Base-by-base conservation (phyloP, 1,284 basidiomycete genomes). In the Ceratobasidium sp. region DNA sequence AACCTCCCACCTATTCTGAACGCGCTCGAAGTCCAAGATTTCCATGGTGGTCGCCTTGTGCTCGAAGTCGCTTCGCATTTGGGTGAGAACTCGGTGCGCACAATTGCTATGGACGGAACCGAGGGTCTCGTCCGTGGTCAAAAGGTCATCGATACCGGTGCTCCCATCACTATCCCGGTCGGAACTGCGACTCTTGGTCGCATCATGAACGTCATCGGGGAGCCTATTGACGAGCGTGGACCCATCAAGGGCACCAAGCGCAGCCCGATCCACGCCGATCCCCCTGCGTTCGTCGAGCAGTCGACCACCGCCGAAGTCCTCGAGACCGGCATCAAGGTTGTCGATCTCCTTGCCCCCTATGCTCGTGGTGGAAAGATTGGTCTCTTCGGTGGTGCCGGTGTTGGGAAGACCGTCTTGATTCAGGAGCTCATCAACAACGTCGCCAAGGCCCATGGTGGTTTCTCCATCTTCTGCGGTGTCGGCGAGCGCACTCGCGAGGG, bases 301-400 rank as follows among this genome's bases (percentile, higher is more conserved):
- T 98, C 96, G 53, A 98, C 96, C 72, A 93, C 93, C 64, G 95
- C 96, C 74, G 96, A 99, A 82, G 93, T 99, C 69, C 87, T 99
- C 77, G 96, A 98, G 85, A 99, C 96, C 72, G 96, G 96, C 86
- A 98, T 99, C 88, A 98, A 99, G 87, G 96, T 99, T 79, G 96
- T 99, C 81, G 96, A 99, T 82, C 89, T 99, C 75, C 91, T 99
- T 76, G 96, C 96, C 73, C 96, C 96, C 72, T 99, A 99, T 82
- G 96, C 96, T 77, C 96, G 96, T 92, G 96, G 96, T 86, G 96
- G 96, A 83, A 99, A 99, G 86, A 98, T 99, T 82, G 96, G 96
- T 89, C 93, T 99, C 77, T 97, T 99, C 84, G 96, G 96, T 79
- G 96, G 96, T 92, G 96, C 96, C 79, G 96, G 96, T 92, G 96